These are phyloP conservation scores for Panaeolus cyanescens DNA, from an alignment of 768 basidiomycete species.

Conservation along the genomic window DNA sequence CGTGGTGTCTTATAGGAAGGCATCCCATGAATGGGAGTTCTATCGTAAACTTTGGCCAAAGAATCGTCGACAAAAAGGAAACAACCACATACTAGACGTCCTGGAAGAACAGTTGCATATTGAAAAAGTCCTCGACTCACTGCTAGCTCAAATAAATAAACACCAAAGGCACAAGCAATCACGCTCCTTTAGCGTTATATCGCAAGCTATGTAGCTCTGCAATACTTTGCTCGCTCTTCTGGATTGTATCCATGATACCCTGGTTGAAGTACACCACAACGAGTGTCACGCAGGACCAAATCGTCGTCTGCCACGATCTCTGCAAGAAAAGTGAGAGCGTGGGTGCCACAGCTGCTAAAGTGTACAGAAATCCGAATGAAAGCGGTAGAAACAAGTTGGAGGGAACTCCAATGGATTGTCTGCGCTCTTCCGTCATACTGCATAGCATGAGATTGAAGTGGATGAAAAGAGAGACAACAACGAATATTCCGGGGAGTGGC, in stretches of 20 bases:
- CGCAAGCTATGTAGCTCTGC: conserved; percentile 52
- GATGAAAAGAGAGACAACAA: conserved; percentile 49
- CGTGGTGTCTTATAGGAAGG: no score
- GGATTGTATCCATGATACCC: conserved; percentile 44
- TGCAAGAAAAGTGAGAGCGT: conserved; percentile 47
- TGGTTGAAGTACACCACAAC: conserved; percentile 47
- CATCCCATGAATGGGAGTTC: no score
- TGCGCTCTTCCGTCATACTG: conserved; percentile 39
- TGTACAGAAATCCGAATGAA: conserved; percentile 31
- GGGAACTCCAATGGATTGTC: conserved; percentile 24
- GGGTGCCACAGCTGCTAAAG: conserved; percentile 47
- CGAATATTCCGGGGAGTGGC: conserved; percentile 45
- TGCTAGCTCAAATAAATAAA: not conserved
- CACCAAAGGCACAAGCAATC: conserved; percentile 8
- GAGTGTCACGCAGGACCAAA: conserved; percentile 54
- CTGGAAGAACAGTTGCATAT: no score
- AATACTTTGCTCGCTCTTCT: conserved; percentile 46
- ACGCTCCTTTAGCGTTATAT: conserved; percentile 59
- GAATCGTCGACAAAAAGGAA: no score
- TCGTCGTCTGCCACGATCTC: conserved; percentile 52
- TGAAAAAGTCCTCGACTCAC: not conserved
- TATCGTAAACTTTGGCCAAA: no score
- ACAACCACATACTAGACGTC: no score
- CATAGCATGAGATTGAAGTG: conserved; percentile 51
- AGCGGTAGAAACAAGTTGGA: conserved; percentile 24